Evolutionary conservation across 2,329 filamentous ascomycete species (phyloP).

Genomic region (Alternaria consortialis): DNA sequence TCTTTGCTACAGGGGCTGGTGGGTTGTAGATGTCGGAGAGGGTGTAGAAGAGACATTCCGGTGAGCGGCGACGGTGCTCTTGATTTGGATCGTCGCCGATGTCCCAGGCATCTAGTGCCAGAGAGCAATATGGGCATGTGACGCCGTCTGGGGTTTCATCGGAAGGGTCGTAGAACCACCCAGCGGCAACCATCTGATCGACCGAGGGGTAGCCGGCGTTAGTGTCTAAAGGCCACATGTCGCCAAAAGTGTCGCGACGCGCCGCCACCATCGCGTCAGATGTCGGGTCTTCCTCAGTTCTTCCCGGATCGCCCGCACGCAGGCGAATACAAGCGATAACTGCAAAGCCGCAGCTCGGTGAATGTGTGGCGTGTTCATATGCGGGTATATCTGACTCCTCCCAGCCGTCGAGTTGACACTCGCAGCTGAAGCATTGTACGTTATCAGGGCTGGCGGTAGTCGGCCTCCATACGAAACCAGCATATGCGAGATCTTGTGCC

Average conservation of each 20-base stretch:
- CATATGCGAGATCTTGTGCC: constrained; percentile 79
- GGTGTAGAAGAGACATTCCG: constrained; percentile 83
- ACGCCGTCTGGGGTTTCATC: constrained; percentile 86
- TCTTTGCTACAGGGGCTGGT: constrained; percentile 34
- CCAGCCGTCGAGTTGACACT: constrained; percentile 88
- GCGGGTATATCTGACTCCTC: constrained; percentile 85
- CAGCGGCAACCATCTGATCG: constrained; percentile 86
- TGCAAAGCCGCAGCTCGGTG: constrained; percentile 86
- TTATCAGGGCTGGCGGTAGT: constrained; percentile 81
- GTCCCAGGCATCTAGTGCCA: constrained; percentile 95
- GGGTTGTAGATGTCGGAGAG: constrained; percentile 66
- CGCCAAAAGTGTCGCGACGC: constrained; percentile 82
- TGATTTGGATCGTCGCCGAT: constrained; percentile 89
- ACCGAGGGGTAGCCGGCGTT: constrained; percentile 38
- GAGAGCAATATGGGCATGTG: constrained; percentile 87
- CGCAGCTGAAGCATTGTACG: constrained; percentile 86
- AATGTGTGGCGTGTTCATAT: constrained; percentile 84
- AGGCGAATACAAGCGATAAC: constrained; percentile 66
- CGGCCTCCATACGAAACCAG: constrained; percentile 91
- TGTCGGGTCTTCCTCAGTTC: constrained; percentile 77
- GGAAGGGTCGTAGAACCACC: constrained; percentile 92
- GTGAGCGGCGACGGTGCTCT: constrained; percentile 82
- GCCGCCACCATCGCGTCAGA: constrained; percentile 76
- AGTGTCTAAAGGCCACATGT: constrained; percentile 84
- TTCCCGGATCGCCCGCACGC: constrained; percentile 68